Base-by-base conservation (phyloP, 1,284 basidiomycete species). In the Austropuccinia psidii region DNA sequence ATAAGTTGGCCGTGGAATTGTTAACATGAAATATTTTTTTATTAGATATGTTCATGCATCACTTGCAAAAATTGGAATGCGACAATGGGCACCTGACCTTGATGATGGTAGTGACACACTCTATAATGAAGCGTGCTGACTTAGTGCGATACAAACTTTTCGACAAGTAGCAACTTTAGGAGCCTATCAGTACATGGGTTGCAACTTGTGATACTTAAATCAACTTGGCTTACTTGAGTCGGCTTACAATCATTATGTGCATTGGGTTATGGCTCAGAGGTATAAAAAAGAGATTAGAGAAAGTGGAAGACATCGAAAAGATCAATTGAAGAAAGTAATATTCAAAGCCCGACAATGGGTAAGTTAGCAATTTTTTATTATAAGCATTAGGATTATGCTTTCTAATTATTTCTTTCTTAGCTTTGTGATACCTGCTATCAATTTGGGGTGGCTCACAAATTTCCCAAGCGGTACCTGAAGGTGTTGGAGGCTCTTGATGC, bases 221-320 rank as follows among this genome's bases (percentile, higher is more conserved):
- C n/a, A n/a, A n/a, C n/a, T n/a, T n/a, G n/a, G n/a, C n/a, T n/a
- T 61, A n/a, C 19, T 61, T 13, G n/a, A 21, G 2, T 4, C 43
- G 6, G 43, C 31, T 19, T 68, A 68, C 50, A 68, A 68, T 19
- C 50, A 68, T 43, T 68, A 55, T 29, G 50, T 68, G 13, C 65
- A 68, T 41, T 68, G 43, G 24, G 31, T 68, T 1, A 55, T 68
- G 65, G 65, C n/a, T 37, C 2, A 4, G 17, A 31, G 50, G 17
- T 68, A 24, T 39, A 68, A 67, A 21, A 54, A 35, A 2, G 47
- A 67, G 33, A 50, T 49, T n/a, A 33, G 5, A 2, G 29, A 67
- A 24, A 49, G 21, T 37, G 65, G 65, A 19, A 45, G n/a, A 11
- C 13, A 47, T 49, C 6, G 6, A 31, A 65, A 49, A 43, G 61